Base-by-base conservation (phyloP, 140 eudicot genomes). In the Cichorium intybus region DNA sequence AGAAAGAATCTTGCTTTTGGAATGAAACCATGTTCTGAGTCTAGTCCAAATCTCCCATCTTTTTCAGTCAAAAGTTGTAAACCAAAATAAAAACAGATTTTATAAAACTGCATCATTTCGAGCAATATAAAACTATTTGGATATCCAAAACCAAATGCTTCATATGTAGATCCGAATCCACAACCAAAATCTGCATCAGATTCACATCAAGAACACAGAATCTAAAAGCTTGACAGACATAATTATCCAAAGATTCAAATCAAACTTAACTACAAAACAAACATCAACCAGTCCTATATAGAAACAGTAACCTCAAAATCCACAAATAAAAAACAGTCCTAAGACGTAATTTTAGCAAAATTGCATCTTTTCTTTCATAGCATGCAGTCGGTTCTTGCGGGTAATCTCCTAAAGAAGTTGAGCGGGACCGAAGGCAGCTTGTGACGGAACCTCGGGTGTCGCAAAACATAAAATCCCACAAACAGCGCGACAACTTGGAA, bases 391-490 rank as follows among this genome's bases (percentile, higher is more conserved):
- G 84, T 66, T 48, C 80, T 64, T 1, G 84, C 84, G 22, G 84
- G 77, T 55, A 74, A 69, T 15, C 84, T 34, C 3, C 84, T 12
- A 47, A 79, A 79, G 80, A 79, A 79, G 29, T 52, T 79, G 12
- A 64, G 64, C 0, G 84, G 84, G 20, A 65, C 84, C 0, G 84
- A 79, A 0, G 89, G 89, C 29, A 83, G 70, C 52, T 69, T 83
- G 60, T 64, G 64, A 28, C 85, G 75, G 26, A 83, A 83, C 74
- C 89, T 65, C 7, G 85, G 85, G 48, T 83, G 85, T 34, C 85
- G 66, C 45, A 83, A 52, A 54, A 76, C 70, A 23, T 75, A 83
- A 31, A 83, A 66, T 2, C 83, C 89, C 0, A 71, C 58, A 18
- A 83, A 7, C 14, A 79, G 58, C 0, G 63, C 80, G 24, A 83